Evolutionary conservation across 169 alveolate genomes (phyloP), one percentile per base, ranked within the genome.

Genomic region (Cryptosporidium sp.): DNA sequence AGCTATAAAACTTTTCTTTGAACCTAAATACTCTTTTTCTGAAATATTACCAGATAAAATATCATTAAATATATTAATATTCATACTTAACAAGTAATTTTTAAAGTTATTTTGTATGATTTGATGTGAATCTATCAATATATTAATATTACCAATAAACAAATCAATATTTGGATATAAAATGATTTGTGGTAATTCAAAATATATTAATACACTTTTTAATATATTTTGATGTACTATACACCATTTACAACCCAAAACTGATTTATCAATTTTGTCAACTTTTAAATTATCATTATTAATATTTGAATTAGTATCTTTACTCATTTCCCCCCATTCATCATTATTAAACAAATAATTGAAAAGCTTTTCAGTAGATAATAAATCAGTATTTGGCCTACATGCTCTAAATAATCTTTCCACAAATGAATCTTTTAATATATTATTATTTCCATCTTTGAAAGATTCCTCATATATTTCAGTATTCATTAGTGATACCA

Each of bases 131-230:
- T 80, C 58, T 14, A 80, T 80, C 18, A 80, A 65, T 29, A 62
- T 45, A 41, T 80, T 65, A 18, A 59, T 67, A n/a, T 80, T 52
- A 1, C 89, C 89, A 37, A 80, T 35, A 80, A 80, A 80, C 23
- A 80, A 35, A 67, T 80, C 89, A 41, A 65, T 65, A 62, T 80
- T 62, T 21, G 89, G 89, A 80, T 80, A 80, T 12, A 80, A 21
- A 12, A 80, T 31, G 23, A 80, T 41, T 61, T 59, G 67, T 23
- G 89, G 89, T 67, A 80, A 37, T 29, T 80, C 89, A 43, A 35
- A 80, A 39, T 62, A 18, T 45, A 80, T n/a, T 18, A 80, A 31
- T 65, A 80, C 1, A 7, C 35, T 62, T 29, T 80, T 69, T 33
- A 80, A 35, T 65, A 80, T n/a, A 41, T 62, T 58, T 3, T 65